Conservation (phyloP, 2,329 filamentous ascomycete species). For the Chaetomiaceae sp. region DNA sequence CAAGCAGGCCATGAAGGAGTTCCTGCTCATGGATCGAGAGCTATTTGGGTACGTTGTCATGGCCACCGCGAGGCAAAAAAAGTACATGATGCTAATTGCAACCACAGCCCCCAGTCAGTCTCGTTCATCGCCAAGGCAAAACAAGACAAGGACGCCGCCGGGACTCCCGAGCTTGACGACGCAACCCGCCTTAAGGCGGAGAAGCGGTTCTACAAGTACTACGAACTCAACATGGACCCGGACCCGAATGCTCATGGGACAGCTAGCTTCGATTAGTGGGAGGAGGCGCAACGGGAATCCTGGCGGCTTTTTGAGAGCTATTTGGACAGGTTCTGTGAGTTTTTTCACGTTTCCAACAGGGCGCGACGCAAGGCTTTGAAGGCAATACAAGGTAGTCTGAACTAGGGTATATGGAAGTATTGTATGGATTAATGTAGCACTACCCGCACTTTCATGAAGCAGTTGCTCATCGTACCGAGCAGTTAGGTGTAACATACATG, state of each 20-base stretch:
- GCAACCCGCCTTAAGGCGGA: conserved; percentile 48
- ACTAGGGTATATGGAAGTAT: neutral
- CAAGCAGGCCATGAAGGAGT: conserved; percentile 80
- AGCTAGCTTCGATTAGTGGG: conserved; percentile 50
- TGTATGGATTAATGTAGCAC: conserved; percentile 8
- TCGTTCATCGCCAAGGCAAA: conserved; percentile 38
- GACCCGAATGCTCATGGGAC: conserved; percentile 44
- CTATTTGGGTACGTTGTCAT: conserved; percentile 68
- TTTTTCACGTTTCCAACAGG: too few relatives aligned
- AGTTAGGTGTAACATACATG: too few relatives aligned
- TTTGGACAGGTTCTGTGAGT: too few relatives aligned
- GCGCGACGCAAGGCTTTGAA: too few relatives aligned
- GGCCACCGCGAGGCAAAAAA: neutral
- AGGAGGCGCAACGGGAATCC: too few relatives aligned
- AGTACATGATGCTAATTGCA: conserved; percentile 12
- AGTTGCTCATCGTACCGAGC: too few relatives aligned
- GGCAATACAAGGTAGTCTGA: neutral
- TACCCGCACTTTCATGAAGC: neutral
- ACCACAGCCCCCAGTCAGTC: conserved; percentile 42
- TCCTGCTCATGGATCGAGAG: conserved; percentile 75
- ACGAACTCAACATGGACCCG: conserved; percentile 46
- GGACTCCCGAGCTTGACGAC: conserved; percentile 46
- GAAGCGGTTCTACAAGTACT: conserved; percentile 46
- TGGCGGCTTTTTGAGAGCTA: too few relatives aligned
- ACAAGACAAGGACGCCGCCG: conserved; percentile 44